Evolutionary conservation across 305 asterid genomes (phyloP).

Genomic region (Fraxinus baroniana): DNA sequence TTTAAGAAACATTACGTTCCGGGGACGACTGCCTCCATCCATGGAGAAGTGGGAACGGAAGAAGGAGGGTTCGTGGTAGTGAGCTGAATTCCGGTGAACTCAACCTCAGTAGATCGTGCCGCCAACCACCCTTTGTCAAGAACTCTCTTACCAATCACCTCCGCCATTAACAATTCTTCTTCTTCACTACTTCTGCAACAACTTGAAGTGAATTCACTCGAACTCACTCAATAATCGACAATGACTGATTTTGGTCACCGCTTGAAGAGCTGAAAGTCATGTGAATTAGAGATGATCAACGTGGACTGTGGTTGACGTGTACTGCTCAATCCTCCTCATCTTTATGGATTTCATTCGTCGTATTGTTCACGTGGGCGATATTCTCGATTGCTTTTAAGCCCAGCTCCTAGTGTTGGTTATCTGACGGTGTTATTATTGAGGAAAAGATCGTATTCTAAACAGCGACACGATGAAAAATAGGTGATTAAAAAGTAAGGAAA

Average conservation of each 20-base stretch:
- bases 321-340: not conserved
- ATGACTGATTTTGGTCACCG: not conserved
- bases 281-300: not conserved
- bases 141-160: slow-evolving; percentile 56
- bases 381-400: not conserved
- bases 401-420: no score
- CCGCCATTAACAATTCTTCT: slow-evolving; percentile 39
- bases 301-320: not conserved
- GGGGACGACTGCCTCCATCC: slow-evolving; percentile 92
- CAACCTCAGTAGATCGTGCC: slow-evolving; percentile 80
- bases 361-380: not conserved
- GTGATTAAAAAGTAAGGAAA: no score
- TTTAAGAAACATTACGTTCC: slow-evolving; percentile 66
- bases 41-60: slow-evolving; percentile 44
- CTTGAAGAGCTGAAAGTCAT: not conserved
- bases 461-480: no score
- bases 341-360: not conserved
- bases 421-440: no score
- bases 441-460: no score
- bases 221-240: not conserved
- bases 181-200: not conserved
- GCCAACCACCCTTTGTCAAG: slow-evolving; percentile 83
- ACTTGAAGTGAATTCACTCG: not conserved
- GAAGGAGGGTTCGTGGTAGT: slow-evolving; percentile 76
- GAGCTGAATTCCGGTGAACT: slow-evolving; percentile 70